Percentiles rank a stretch among this genome's conserved stretches.
Evolutionary conservation across 139 green algal species (phyloP).

Genomic region (Chlamydomonas asymmetrica): DNA sequence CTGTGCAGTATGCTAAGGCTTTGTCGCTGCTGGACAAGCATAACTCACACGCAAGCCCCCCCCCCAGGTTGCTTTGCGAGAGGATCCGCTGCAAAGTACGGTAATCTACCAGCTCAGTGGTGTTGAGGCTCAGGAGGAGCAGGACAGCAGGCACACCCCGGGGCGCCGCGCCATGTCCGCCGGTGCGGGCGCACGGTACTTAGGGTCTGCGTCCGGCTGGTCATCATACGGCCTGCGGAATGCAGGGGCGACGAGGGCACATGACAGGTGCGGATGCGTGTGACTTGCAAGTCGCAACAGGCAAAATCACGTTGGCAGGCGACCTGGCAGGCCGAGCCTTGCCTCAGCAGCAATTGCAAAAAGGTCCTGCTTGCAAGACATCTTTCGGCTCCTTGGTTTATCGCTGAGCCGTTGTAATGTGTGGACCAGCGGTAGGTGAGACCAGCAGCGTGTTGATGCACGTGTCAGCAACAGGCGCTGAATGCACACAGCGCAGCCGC

Average conservation of each 20-base stretch:
- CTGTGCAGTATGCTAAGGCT: too few relatives aligned
- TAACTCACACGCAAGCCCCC: too few relatives aligned
- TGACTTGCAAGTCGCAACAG: background rate
- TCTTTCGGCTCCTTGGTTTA: background rate
- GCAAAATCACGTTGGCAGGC: background rate
- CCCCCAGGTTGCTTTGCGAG: too few relatives aligned
- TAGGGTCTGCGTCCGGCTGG: conserved; percentile 58
- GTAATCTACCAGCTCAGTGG: too few relatives aligned
- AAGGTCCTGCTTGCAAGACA: background rate
- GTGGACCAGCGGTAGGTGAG: background rate
- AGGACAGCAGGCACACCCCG: conserved; percentile 81
- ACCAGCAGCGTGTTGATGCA: background rate
- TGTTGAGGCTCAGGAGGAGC: conserved; percentile 55
- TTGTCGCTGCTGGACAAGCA: too few relatives aligned
- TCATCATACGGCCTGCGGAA: conserved; percentile 66
- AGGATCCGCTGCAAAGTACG: too few relatives aligned
- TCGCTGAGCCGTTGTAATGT: background rate
- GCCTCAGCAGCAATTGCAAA: background rate
- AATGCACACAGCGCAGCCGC: background rate
- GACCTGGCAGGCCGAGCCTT: background rate
- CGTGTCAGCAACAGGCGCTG: background rate
- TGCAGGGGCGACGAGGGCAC: background rate
- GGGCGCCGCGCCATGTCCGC: conserved; percentile 50
- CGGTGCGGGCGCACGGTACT: conserved; percentile 55
- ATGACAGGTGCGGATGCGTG: background rate